Base-by-base conservation (phyloP, 805 yeast genomes). In the Kodamaea kaohsiungensis region DNA sequence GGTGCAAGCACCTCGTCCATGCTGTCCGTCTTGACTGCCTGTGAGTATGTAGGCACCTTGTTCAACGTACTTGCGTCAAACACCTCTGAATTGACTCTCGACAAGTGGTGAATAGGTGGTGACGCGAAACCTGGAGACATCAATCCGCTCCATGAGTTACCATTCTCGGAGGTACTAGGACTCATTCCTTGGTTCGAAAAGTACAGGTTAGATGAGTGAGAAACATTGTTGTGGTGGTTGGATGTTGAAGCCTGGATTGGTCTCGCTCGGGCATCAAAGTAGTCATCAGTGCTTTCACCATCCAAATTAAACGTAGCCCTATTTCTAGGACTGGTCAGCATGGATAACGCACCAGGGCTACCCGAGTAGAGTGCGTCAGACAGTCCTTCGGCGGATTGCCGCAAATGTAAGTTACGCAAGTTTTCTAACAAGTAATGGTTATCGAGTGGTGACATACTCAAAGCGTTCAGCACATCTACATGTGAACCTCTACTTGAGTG, bases 31-130 rank as follows among this genome's bases (percentile, higher is more conserved):
- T 81, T 82, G 67, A 91, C 70, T 0, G 98, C 98, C 33, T 88
- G 86, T 7, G 79, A 80, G 69, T 93, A 93, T 0, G 96, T 85
- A 0, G 98, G 98, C 6, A 93, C 97, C 48, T 83, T 74, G 17
- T 88, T 84, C 58, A 90, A 43, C 5, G 40, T 51, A 33, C 13
- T 18, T 2, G 39, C 4, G 10, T 50, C 38, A 12, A 48, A 17
- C 1, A 39, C 48, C 37, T 71, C 79, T 1, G 91, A 85, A 51
- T 78, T 80, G 13, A 75, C 82, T 53, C 91, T 75, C 2, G 91
- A 84, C 48, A 86, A 66, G 62, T 86, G 85, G 9, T 71, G 62
- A 4, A 40, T 13, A 0, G 81, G 84, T 0, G 91, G 90, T 0
- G 88, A 75, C 4, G 64, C 43, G 2, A 73, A 47, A 7, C 81